These are phyloP conservation scores for Botrytis fragariae DNA, from an alignment of 2,329 filamentous ascomycete genomes.

Conservation along the genomic window DNA sequence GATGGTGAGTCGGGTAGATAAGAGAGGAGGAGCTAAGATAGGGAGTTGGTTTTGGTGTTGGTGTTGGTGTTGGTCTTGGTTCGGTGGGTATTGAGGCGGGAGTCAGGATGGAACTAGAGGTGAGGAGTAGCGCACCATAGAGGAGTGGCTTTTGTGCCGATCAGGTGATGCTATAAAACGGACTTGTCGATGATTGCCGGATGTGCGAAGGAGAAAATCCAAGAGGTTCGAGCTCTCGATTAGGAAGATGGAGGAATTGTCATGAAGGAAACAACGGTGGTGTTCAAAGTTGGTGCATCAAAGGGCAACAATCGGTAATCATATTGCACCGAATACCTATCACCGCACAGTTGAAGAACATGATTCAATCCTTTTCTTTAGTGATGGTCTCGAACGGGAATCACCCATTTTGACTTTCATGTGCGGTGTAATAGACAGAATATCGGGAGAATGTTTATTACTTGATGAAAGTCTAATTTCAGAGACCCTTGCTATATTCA, in stretches of 20 bases:
- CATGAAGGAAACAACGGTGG: neutral
- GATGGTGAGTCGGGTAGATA: conserved; percentile 17
- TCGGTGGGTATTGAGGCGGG: neutral
- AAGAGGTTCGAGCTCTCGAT: neutral
- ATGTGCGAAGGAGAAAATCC: neutral
- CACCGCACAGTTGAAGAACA: neutral
- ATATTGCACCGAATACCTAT: neutral
- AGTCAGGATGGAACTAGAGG: neutral
- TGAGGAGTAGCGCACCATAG: neutral
- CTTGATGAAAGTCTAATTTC: neutral
- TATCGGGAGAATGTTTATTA: neutral
- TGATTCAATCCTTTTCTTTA: neutral
- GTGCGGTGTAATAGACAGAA: neutral
- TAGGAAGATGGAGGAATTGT: neutral
- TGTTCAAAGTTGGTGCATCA: neutral
- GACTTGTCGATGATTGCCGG: neutral
- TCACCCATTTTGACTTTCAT: neutral
- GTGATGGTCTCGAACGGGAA: neutral
- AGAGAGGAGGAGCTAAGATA: conserved; percentile 16
- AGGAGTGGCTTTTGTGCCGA: neutral
- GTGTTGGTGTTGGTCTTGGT: neutral
- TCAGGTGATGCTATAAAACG: neutral
- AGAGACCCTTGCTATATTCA: neutral
- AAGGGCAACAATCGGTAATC: neutral
- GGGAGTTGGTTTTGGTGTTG: neutral